Evolutionary conservation across 2,329 filamentous ascomycete genomes (phyloP).

Genomic region (Claviceps lovelessii): DNA sequence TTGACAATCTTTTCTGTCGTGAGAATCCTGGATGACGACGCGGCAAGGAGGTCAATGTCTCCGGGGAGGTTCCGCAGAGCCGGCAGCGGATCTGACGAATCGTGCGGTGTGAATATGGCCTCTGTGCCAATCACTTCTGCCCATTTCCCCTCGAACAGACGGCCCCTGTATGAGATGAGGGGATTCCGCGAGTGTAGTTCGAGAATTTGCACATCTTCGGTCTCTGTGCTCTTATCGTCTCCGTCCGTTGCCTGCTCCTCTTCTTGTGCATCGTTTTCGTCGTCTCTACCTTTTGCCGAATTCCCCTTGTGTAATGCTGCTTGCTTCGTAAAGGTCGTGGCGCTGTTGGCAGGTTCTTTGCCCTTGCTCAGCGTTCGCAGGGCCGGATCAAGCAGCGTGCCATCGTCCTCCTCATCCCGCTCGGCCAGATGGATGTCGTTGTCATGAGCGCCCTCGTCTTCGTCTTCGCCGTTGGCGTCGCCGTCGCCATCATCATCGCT

Average conservation of each 20-base stretch:
- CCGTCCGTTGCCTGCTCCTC: not conserved
- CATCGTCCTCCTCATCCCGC: conserved; percentile 1
- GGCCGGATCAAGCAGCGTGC: conserved; percentile 5
- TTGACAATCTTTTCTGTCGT: conserved; percentile 40
- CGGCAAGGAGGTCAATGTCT: conserved; percentile 53
- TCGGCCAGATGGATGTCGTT: not conserved
- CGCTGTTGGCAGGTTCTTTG: conserved; percentile 6
- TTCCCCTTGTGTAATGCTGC: not conserved
- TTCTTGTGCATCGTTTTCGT: not conserved
- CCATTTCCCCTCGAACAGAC: conserved; percentile 71
- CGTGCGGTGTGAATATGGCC: conserved; percentile 49
- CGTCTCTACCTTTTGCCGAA: not conserved
- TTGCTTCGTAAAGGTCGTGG: not conserved
- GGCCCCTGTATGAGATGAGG: conserved; percentile 63
- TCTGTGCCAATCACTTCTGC: conserved; percentile 72
- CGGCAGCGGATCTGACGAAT: conserved; percentile 18
- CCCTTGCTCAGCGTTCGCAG: conserved; percentile 4
- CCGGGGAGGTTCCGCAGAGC: conserved; percentile 30
- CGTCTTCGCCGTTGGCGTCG: conserved; percentile 1
- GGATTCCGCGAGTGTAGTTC: conserved; percentile 66
- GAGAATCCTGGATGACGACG: conserved; percentile 48
- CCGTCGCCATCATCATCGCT: conserved; percentile 12
- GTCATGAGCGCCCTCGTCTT: conserved; percentile 5
- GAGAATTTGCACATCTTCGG: conserved; percentile 57
- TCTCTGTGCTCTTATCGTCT: conserved; percentile 1